phyloP scores from a whole-genome alignment of 2,329 filamentous ascomycete genomes.

The Cytospora piceicola region DNA sequence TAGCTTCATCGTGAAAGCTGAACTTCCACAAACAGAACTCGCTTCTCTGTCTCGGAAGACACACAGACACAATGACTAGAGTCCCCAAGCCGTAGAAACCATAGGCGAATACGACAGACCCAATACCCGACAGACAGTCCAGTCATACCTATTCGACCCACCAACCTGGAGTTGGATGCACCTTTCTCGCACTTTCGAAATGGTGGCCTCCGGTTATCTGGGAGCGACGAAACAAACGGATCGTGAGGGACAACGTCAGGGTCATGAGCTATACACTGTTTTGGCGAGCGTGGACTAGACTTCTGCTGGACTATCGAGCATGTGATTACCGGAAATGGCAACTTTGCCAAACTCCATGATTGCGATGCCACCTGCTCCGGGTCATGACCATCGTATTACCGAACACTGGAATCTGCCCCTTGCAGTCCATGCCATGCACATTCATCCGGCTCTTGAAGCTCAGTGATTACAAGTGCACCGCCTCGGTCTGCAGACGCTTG shows the following conservation, averaged over 20 bases:
- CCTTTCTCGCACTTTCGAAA: constrained; percentile 4
- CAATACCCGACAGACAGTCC: constrained; percentile 6
- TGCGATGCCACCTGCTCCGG: neutral
- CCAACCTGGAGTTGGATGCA: constrained; percentile 12
- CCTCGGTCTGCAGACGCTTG: neutral
- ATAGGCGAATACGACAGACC: constrained; percentile 21
- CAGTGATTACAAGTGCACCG: neutral
- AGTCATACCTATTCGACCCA: constrained; percentile 16
- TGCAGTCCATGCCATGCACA: too few species aligned
- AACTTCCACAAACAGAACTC: neutral
- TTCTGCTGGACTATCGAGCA: neutral
- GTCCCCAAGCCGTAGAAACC: constrained; percentile 7
- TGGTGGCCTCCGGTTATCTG: neutral
- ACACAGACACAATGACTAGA: neutral
- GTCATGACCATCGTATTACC: too few species aligned
- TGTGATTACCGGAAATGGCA: neutral
- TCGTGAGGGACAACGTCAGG: neutral
- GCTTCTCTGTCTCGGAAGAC: neutral
- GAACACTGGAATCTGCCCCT: too few species aligned
- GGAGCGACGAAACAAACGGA: neutral
- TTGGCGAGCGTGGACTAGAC: neutral
- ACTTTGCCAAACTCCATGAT: neutral
- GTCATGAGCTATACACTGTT: neutral
- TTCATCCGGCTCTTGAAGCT: too few species aligned
- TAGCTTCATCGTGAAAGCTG: neutral